Base-by-base conservation (phyloP, 805 yeast species). In the Aciculoconidium aculeatum region DNA sequence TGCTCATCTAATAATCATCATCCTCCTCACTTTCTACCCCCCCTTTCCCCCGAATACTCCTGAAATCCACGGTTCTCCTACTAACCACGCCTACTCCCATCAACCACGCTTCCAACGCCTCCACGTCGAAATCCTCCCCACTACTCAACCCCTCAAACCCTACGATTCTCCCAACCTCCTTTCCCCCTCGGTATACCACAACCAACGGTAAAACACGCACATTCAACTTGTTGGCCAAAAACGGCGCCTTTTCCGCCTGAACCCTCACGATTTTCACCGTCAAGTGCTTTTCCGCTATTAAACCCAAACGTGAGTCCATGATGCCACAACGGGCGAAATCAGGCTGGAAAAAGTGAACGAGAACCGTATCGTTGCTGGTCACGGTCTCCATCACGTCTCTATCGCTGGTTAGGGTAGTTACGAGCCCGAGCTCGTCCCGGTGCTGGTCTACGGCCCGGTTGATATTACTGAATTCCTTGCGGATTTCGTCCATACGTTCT, bases 171-270 rank as follows among this genome's bases (percentile, higher is more conserved):
- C 68, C 65, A 4, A 61, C 47, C 42, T 82, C 90, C 24, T 65
- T 53, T 1, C 88, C 88, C 20, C 69, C 58, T 8, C 56, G 58
- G 45, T 78, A 85, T 6, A 75, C 61, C 2, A 80, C 53, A 2
- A 84, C 76, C 40, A 77, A 78, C 0, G 95, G 95, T 4, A 85
- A 60, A 7, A 80, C 76, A 47, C 79, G 73, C 28, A 86, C 65
- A 3, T 63, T 58, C 21, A 86, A 63, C 45, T 74, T 76, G 2
- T 74, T 56, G 4, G 76, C 85, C 25, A 86, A 57, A 45, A 85
- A 85, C 3, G 94, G 87, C 1, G 88, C 81, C 21, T 69, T 57
- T 19, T 63, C 70, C 0, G 83, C 95, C 31, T 68, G 61, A 4
- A 81, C 67, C 25, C 70, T 63, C 12, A 69, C 51, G 35, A 80